Conservation (phyloP, 352 stramenopile genomes). For the Phytophthora sp. region DNA sequence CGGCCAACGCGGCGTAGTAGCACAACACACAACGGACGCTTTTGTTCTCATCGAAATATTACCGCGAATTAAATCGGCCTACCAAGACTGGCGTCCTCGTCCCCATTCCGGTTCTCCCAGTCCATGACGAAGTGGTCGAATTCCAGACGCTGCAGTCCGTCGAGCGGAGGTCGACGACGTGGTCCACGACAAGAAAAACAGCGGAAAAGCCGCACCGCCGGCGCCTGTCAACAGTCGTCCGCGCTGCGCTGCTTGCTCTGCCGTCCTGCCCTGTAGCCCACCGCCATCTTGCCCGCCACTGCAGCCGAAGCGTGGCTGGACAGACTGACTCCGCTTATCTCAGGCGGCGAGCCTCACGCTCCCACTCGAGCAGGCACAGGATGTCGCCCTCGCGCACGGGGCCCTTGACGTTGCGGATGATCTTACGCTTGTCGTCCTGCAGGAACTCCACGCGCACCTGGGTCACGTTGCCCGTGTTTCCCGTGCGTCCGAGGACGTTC, state of each 20-base stretch:
- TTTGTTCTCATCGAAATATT: conserved; percentile 72
- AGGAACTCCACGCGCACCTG: conserved; percentile 99
- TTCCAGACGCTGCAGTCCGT: conserved; percentile 21
- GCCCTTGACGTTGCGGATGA: conserved; percentile 99
- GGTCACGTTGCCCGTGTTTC: conserved; percentile 99
- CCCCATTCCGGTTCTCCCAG: conserved; percentile 22
- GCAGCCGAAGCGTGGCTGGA: conserved; percentile 25
- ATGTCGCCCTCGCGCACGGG: conserved; percentile 99
- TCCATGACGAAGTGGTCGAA: conserved; percentile 24
- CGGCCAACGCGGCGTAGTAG: not conserved
- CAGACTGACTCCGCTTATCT: conserved; percentile 86
- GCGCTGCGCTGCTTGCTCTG: conserved; percentile 2
- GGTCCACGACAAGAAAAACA: conserved; percentile 21
- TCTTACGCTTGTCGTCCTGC: conserved; percentile 98
- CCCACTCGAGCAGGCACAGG: conserved; percentile 99
- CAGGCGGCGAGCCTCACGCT: conserved; percentile 98
- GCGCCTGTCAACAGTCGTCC: conserved; percentile 21
- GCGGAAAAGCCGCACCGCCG: conserved; percentile 6
- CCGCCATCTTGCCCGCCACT: conserved; percentile 13
- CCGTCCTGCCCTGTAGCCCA: conserved; percentile 6
- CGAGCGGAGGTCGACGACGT: conserved; percentile 3
- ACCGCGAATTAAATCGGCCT: conserved; percentile 54
- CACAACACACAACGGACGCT: conserved; percentile 10
- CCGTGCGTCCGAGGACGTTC: conserved; percentile 98
- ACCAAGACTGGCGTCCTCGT: conserved; percentile 35